Evolutionary conservation across 495 filamentous ascomycete genomes (phyloP).

Genomic region (Neurospora sp.): DNA sequence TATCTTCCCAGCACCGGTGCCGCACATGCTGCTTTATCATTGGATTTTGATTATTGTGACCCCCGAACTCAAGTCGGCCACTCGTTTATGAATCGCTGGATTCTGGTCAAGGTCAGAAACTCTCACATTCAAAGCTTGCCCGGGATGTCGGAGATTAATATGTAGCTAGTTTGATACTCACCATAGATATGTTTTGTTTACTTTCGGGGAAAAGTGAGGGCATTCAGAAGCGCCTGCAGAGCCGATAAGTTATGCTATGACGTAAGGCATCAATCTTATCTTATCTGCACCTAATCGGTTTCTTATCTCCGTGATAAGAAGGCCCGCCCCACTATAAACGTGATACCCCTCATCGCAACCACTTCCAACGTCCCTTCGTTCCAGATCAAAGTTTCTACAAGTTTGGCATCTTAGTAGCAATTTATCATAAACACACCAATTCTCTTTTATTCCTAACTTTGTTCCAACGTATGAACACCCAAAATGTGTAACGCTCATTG

Average conservation of each 20-base stretch:
- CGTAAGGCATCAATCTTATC: neutral
- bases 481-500: neutral
- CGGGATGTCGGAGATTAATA: accelerated
- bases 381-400: neutral
- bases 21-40: neutral
- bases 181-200: neutral
- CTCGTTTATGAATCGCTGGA: neutral
- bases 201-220: neutral
- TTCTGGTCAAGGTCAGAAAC: neutral
- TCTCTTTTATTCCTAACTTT: neutral
- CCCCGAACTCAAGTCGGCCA: neutral
- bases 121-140: accelerated
- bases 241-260: neutral
- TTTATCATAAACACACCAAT: neutral
- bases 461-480: neutral
- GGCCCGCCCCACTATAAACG: neutral
- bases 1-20: neutral
- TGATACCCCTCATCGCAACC: neutral
- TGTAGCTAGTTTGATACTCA: neutral
- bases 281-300: neutral
- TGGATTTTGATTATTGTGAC: neutral
- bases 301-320: neutral
- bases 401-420: neutral
- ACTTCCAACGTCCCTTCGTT: neutral
- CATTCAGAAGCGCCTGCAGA: neutral